These are phyloP conservation scores for Acrocalymma vagum DNA, from an alignment of 2,329 filamentous ascomycete species.

Conservation along the genomic window DNA sequence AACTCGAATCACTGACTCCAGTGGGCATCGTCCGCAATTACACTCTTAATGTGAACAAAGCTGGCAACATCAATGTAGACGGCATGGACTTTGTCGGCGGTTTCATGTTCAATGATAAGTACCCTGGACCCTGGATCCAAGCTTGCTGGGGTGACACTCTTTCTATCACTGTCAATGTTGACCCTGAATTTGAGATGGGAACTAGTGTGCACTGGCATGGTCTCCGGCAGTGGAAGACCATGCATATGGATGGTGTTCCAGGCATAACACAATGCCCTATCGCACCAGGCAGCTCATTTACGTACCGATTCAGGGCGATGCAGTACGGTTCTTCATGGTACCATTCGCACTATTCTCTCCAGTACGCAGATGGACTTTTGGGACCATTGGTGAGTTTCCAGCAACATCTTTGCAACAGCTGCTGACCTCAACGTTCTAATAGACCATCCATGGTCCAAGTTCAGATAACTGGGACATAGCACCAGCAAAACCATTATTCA, in stretches of 20 bases:
- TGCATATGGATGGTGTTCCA: conserved; percentile 64
- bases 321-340: conserved; percentile 45
- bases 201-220: conserved; percentile 75
- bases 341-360: conserved; percentile 49
- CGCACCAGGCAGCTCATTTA: conserved; percentile 54
- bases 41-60: too few species aligned
- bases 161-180: too few species aligned
- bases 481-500: conserved; percentile 71
- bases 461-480: conserved; percentile 69
- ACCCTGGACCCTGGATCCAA: too few species aligned
- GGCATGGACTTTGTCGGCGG: too few species aligned
- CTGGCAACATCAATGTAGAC: too few species aligned
- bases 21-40: too few species aligned
- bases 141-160: too few species aligned
- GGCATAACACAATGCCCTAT: conserved; percentile 64
- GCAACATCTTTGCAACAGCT: too few species aligned
- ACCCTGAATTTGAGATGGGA: too few species aligned
- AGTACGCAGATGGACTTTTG: conserved; percentile 52
- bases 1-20: too few species aligned
- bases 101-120: too few species aligned
- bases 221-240: conserved; percentile 58
- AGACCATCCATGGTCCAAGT: conserved; percentile 57
- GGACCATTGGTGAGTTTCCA: conserved; percentile 50
- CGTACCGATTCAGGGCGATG: conserved; percentile 45
- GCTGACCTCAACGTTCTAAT: too few species aligned